These are phyloP conservation scores for Pontederia crassipes DNA, from an alignment of 176 grass and related monocot species.

Conservation along the genomic window DNA sequence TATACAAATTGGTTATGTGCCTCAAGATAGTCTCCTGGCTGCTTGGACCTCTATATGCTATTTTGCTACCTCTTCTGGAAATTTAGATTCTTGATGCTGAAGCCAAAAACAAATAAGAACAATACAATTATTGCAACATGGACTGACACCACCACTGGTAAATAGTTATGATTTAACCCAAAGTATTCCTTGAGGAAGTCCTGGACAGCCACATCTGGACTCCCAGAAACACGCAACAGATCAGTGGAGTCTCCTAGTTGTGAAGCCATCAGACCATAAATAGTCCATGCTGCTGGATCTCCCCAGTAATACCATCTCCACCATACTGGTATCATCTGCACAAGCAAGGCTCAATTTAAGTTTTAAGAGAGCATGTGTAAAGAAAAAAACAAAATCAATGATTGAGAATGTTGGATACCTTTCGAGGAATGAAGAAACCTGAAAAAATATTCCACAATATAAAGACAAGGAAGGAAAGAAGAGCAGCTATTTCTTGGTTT, in stretches of 20 bases:
- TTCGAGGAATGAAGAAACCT: constrained; percentile 51
- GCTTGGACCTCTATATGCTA: too few species aligned
- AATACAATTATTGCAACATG: constrained; percentile 23
- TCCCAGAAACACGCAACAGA: constrained; percentile 16
- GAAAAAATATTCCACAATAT: constrained; percentile 72
- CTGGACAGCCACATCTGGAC: constrained; percentile 19
- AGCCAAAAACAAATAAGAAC: constrained; percentile 26
- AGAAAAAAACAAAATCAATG: background rate
- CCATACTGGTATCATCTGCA: constrained; percentile 42
- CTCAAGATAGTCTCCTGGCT: too few species aligned
- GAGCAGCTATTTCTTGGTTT: constrained; percentile 57
- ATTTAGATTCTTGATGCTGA: constrained; percentile 43
- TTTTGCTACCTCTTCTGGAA: constrained; percentile 42
- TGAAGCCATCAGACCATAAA: constrained; percentile 41
- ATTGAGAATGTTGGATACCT: constrained; percentile 27
- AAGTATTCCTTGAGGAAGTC: constrained; percentile 30
- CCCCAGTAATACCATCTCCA: constrained; percentile 56
- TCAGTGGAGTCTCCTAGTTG: constrained; percentile 31
- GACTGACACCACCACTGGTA: constrained; percentile 26
- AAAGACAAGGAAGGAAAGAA: constrained; percentile 56
- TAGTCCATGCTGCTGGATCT: constrained; percentile 34
- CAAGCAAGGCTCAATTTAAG: background rate
- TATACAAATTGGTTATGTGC: too few species aligned
- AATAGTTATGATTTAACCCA: constrained; percentile 25
- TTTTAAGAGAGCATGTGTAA: background rate